Percentiles rank a stretch among this genome's conserved stretches.
phyloP scores from a whole-genome alignment of 257 asterid species.

The Catharanthus roseus region DNA sequence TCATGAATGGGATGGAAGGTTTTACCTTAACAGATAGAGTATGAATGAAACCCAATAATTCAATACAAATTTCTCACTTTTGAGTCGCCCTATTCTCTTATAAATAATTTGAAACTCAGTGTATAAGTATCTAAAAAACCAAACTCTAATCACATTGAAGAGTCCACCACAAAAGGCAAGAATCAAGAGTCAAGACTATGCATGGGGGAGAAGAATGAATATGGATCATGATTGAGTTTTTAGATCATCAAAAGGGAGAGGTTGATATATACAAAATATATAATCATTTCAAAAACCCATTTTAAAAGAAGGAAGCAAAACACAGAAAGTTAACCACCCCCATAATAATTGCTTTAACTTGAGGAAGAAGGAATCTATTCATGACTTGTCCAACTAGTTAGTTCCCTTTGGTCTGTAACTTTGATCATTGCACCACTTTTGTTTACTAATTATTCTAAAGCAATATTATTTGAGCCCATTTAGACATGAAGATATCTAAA shows the following conservation, averaged over 20 bases:
- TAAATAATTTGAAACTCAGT: too few species aligned
- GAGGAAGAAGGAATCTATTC: slow-evolving; percentile 15
- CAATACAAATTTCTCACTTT: too few species aligned
- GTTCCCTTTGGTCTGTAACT: background rate
- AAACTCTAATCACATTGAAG: too few species aligned
- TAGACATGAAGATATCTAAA: background rate
- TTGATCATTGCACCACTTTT: slow-evolving; percentile 7
- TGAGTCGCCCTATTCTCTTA: too few species aligned
- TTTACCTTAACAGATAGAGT: too few species aligned
- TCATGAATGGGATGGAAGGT: too few species aligned
- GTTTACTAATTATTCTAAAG: background rate
- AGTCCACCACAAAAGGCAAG: too few species aligned
- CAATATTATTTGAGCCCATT: background rate
- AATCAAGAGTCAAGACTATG: background rate
- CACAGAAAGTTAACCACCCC: background rate
- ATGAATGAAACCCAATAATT: too few species aligned
- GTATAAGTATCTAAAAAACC: too few species aligned
- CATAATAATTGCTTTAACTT: background rate
- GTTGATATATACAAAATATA: too few species aligned
- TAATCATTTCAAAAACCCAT: background rate
- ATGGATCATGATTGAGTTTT: background rate
- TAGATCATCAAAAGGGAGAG: background rate
- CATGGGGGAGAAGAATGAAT: background rate
- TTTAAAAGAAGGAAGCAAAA: background rate
- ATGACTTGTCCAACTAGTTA: background rate